Evolutionary conservation across 2,329 filamentous ascomycete species (phyloP), one percentile per base, ranked within the genome.

Genomic region (Annulohypoxylon truncatum): DNA sequence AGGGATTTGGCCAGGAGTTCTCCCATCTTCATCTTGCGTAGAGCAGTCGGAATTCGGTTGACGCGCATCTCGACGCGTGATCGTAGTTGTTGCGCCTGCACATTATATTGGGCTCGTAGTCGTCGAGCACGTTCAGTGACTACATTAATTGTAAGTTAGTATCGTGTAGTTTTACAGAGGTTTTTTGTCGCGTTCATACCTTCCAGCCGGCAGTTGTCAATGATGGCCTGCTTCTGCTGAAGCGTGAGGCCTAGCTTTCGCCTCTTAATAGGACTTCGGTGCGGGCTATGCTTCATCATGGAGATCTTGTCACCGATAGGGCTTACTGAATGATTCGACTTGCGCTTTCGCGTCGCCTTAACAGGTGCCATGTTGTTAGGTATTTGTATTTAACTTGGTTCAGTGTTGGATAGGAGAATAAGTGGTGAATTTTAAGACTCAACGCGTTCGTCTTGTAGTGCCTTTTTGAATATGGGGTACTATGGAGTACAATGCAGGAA

Each of bases 11-110:
- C 75, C 10, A 94, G 77, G 7, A 98, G 83, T 46, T 97, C 94
- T 60, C 89, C 89, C 85, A 99, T 95, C 61, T 88, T 96, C 67
- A 89, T 85, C 75, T 91, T 92, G 64, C 95, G 90, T 68, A 97
- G 81, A 13, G 90, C 86, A 72, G 89, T 87, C 6, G 96, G 96
- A 55, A 98, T 96, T 57, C 96, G 90, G 77, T 97, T 97, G 78
- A 98, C 87, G 80, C 96, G 92, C 81, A 97, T 92, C 79, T 97
- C 94, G 55, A 99, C 90, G 66, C 95, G 90, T 65, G 93, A 90
- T 66, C 92, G 88, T 38, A 98, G 85, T 68, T 92, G 92, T 78
- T 95, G 92, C 20, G 94, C 92, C 79, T 97, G 94, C 8, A 96
- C 86, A 64, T 91, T 90, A 81, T 96, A 97, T 77, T 97, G 94